These are phyloP conservation scores for Rubia tinctorum DNA, from an alignment of 305 asterid species.

Conservation along the genomic window DNA sequence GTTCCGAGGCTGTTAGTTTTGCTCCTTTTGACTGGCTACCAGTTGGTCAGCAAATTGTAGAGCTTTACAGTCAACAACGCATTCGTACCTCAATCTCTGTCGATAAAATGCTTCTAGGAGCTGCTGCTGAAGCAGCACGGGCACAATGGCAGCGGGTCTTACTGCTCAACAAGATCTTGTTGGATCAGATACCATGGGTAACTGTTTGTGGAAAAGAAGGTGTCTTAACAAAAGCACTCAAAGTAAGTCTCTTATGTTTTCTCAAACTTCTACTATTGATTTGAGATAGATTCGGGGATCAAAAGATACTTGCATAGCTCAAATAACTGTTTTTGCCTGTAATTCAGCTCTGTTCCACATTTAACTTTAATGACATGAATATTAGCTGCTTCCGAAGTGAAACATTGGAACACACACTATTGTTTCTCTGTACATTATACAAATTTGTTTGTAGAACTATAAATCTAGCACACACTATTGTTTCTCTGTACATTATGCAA, in stretches of 20 bases:
- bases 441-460: neutral
- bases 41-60: conserved; percentile 60
- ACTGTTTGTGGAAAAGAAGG: conserved; percentile 48
- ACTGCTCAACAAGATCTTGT: conserved; percentile 20
- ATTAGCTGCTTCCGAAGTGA: neutral
- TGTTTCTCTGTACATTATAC: neutral
- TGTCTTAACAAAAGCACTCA: conserved; percentile 51
- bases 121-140: conserved; percentile 55
- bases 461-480: neutral
- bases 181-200: conserved; percentile 38
- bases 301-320: neutral
- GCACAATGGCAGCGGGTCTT: conserved; percentile 43
- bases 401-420: neutral
- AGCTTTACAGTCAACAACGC: conserved; percentile 47
- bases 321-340: neutral
- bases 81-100: conserved; percentile 62
- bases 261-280: neutral
- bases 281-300: neutral
- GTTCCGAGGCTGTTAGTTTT: conserved; percentile 62
- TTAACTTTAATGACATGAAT: neutral
- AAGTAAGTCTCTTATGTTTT: conserved; percentile 42
- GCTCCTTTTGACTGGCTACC: conserved; percentile 92
- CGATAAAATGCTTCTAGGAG: conserved; percentile 66
- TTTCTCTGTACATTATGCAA: neutral
- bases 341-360: neutral